Percentiles rank a stretch among this genome's conserved stretches.
These are phyloP conservation scores for Falciphora oryzae DNA, from an alignment of 2,329 filamentous ascomycete genomes.

Conservation along the genomic window DNA sequence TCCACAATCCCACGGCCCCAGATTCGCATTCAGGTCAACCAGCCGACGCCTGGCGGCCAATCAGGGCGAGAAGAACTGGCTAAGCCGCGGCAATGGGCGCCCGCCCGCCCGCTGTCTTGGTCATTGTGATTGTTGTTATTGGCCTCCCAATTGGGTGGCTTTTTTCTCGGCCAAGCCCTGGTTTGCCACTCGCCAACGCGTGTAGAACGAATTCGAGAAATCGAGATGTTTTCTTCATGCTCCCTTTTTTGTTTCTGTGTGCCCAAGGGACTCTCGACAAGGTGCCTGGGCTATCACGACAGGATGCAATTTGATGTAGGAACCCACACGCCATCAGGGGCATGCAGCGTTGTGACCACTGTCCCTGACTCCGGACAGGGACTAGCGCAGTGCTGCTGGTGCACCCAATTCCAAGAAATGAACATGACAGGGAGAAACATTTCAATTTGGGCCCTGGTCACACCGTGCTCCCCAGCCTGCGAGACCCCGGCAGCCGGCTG, in stretches of 20 bases:
- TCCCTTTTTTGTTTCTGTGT: not conserved
- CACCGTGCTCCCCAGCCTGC: not conserved
- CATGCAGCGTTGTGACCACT: not conserved
- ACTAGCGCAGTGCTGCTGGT: not conserved
- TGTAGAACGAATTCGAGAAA: not conserved
- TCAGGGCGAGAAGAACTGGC: not conserved
- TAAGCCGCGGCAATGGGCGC: too few relatives aligned
- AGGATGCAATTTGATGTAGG: not conserved
- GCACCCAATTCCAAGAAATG: not conserved
- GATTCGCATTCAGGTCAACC: not conserved
- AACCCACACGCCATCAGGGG: not conserved
- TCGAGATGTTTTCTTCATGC: too few relatives aligned
- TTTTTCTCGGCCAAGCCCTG: not conserved
- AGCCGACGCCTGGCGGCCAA: not conserved
- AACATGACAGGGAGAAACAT: not conserved
- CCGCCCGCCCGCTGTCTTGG: too few relatives aligned
- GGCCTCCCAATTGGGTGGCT: too few relatives aligned
- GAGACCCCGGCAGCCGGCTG: not conserved
- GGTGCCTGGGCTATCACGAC: not conserved
- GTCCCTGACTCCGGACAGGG: not conserved
- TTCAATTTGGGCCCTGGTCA: not conserved
- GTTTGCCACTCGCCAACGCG: not conserved
- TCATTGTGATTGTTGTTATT: too few relatives aligned
- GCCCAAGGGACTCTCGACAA: not conserved
- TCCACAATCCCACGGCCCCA: too few relatives aligned